These are phyloP conservation scores for Cornus florida DNA, from an alignment of 148 eudicot genomes.

Conservation along the genomic window DNA sequence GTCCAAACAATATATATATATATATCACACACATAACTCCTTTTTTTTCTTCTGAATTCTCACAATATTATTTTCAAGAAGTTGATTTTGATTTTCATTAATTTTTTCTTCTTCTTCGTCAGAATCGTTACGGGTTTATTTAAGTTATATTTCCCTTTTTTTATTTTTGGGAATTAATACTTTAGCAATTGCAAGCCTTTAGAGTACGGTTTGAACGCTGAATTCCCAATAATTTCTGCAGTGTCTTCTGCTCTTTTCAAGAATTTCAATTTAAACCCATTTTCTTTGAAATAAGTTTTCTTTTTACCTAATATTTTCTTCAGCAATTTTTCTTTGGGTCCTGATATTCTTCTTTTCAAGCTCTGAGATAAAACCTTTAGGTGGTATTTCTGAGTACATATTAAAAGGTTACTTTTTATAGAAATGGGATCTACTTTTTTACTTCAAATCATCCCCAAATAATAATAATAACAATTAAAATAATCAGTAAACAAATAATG, in stretches of 20 bases:
- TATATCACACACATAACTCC: too few species aligned
- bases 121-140: conserved; percentile 2
- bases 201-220: conserved; percentile 23
- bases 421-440: conserved; percentile 74
- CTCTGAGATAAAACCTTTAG: conserved; percentile 59
- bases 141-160: not conserved
- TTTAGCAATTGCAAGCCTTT: conserved; percentile 20
- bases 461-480: too few species aligned
- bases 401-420: conserved; percentile 56
- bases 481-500: conserved; percentile 5
- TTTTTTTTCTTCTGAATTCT: too few species aligned
- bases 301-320: not conserved
- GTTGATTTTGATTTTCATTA: too few species aligned
- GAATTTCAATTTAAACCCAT: too few species aligned
- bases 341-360: conserved; percentile 60
- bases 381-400: conserved; percentile 55
- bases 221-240: conserved; percentile 34
- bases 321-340: conserved; percentile 7
- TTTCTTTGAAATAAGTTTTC: too few species aligned
- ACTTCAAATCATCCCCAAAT: conserved; percentile 51
- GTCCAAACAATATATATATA: too few species aligned
- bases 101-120: not conserved
- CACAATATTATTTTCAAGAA: too few species aligned
- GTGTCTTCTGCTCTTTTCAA: too few species aligned
- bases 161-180: conserved; percentile 14